A percentile compares a stretch with the other conserved stretches of the same genome.
These are phyloP conservation scores for Lactifluus echinatus DNA, from an alignment of 768 basidiomycete genomes.

Conservation along the genomic window DNA sequence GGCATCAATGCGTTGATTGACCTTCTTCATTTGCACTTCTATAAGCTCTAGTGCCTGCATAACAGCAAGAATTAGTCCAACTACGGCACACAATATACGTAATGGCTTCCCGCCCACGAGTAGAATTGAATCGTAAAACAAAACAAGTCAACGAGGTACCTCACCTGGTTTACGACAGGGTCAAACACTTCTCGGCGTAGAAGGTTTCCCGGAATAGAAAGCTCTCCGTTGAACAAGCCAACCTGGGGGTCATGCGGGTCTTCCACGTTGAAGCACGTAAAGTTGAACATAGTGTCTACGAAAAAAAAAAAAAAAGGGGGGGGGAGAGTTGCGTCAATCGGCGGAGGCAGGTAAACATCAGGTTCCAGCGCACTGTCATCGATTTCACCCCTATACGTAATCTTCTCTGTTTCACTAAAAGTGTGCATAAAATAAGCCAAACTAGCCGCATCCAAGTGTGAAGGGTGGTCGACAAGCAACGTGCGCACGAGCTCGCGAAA, in stretches of 20 bases:
- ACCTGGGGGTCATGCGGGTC: conserved; percentile 74
- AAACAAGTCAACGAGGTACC: conserved; percentile 18
- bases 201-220: conserved; percentile 72
- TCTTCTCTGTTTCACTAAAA: conserved; percentile 84
- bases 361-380: conserved; percentile 56
- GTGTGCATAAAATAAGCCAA: conserved; percentile 84
- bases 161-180: conserved; percentile 72
- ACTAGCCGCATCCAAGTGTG: conserved; percentile 73
- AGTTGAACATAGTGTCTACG: conserved; percentile 74
- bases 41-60: conserved; percentile 68
- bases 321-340: neutral
- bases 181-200: conserved; percentile 82
- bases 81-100: conserved; percentile 4
- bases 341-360: neutral
- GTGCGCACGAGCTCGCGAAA: conserved; percentile 76
- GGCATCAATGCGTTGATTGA: conserved; percentile 70
- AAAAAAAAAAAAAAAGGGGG: neutral
- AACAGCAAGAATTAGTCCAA: neutral
- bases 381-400: conserved; percentile 57
- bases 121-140: too few relatives aligned
- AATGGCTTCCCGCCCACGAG: neutral
- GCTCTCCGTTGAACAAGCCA: conserved; percentile 74
- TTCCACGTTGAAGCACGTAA: conserved; percentile 84
- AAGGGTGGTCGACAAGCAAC: conserved; percentile 75
- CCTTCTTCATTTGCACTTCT: conserved; percentile 60